These are phyloP conservation scores for Alternaria longipes DNA, from an alignment of 2,329 filamentous ascomycete species.

Conservation along the genomic window DNA sequence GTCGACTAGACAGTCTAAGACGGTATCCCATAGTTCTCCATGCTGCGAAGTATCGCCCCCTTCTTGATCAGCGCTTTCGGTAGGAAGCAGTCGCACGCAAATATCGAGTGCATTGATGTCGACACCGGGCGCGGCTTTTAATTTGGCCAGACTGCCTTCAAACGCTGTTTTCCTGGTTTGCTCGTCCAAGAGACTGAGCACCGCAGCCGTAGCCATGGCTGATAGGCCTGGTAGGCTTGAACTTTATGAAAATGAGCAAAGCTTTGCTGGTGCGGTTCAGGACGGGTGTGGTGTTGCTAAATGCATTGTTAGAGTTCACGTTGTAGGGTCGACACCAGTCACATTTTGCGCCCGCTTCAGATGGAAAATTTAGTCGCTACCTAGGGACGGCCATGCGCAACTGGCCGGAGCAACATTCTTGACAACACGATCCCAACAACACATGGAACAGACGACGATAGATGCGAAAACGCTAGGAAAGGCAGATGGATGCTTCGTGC, in stretches of 20 bases:
- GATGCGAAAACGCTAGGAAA: not conserved
- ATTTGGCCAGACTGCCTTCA: conserved; percentile 31
- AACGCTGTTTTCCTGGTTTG: conserved; percentile 31
- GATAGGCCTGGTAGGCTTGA: not conserved
- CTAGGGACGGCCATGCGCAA: not conserved
- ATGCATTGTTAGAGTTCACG: conserved; percentile 1
- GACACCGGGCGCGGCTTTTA: conserved; percentile 26
- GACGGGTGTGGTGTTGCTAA: not conserved
- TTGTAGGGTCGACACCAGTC: conserved; percentile 8
- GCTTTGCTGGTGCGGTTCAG: not conserved
- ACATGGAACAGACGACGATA: not conserved
- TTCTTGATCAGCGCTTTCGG: conserved; percentile 2
- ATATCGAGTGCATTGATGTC: conserved; percentile 33
- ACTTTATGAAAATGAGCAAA: not conserved
- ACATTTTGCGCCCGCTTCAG: conserved; percentile 8
- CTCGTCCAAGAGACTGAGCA: conserved; percentile 36
- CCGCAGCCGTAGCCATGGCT: conserved; percentile 25
- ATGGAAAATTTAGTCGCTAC: conserved; percentile 17
- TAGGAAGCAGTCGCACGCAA: conserved; percentile 33
- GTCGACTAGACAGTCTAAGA: conserved; percentile 30
- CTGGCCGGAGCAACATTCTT: not conserved
- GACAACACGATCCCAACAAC: not conserved
- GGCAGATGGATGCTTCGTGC: not conserved
- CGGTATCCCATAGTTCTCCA: conserved; percentile 23
- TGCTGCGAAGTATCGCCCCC: not conserved